These are phyloP conservation scores for Cercophora scortea DNA, from an alignment of 495 filamentous ascomycete genomes.

Conservation along the genomic window DNA sequence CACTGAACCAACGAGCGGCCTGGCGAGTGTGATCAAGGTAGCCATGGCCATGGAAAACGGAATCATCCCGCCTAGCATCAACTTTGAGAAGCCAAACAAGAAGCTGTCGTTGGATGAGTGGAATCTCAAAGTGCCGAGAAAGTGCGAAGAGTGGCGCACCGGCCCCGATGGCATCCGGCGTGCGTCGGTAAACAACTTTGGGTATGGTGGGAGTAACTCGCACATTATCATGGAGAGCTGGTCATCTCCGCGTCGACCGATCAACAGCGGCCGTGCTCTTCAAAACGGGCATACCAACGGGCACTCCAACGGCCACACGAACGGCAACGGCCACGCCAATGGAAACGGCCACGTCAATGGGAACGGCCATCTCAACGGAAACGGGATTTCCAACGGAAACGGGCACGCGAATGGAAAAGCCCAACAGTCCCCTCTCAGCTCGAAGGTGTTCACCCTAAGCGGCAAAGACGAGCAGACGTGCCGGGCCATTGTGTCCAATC, in stretches of 20 bases:
- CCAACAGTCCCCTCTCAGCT: conserved; percentile 7
- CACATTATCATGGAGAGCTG: conserved; percentile 29
- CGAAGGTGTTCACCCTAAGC: conserved; percentile 31
- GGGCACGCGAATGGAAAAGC: too few relatives aligned
- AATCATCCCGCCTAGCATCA: conserved; percentile 28
- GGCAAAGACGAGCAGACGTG: conserved; percentile 28
- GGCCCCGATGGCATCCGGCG: neutral
- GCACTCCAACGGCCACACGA: too few relatives aligned
- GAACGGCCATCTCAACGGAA: too few relatives aligned
- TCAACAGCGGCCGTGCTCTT: neutral
- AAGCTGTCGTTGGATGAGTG: conserved; percentile 32
- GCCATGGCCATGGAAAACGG: conserved; percentile 44
- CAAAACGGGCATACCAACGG: neutral
- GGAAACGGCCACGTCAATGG: too few relatives aligned
- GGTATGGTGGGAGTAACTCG: conserved; percentile 32
- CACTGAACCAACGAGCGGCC: conserved; percentile 42
- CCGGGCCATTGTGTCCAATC: conserved; percentile 23
- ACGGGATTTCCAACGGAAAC: too few relatives aligned
- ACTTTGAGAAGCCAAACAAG: conserved; percentile 35
- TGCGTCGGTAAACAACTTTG: conserved; percentile 32
- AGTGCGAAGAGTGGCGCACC: neutral
- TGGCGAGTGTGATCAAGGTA: conserved; percentile 48
- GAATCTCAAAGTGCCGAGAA: conserved; percentile 23
- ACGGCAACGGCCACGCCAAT: too few relatives aligned
- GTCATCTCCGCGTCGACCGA: neutral